Evolutionary conservation across 106 monocot genomes (phyloP), one percentile per base, ranked within the genome.

Genomic region (Apostasia shenzhenica): DNA sequence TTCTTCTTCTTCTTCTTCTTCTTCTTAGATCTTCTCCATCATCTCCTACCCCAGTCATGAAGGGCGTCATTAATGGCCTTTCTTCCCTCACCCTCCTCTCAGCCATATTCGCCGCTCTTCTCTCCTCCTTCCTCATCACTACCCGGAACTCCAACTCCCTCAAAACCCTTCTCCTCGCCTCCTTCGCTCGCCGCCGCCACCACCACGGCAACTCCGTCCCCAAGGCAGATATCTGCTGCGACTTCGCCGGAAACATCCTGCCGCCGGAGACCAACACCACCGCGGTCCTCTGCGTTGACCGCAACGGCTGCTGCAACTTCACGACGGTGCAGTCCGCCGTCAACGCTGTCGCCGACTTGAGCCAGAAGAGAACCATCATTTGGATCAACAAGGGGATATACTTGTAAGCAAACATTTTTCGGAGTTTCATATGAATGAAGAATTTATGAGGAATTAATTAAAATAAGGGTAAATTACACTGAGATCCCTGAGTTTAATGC

Each of bases 381-480:
- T 92, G 95, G 95, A 95, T 95, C 77, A 92, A 95, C 72, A 82
- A 74, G 13, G 95, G 92, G 2, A 83, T 92, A 45, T 95, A 95
- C 67, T 78, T 70, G 92, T 95, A 92, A 88, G 88, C 68, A 3
- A 37, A 12, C 26, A 26, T 26, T 26, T 26, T 26, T 26, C 26
- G 26, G 26, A 26, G 26, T 26, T 26, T 26, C 26, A 26, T 26
- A 26, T 26, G 26, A 26, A 26, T 26, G 26, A 26, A 26, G 26
- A 26, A 26, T 26, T 26, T 26, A 26, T 26, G 26, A 26, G 26
- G 26, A 26, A 26, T 26, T 26, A 26, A 26, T 26, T 26, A 26
- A 26, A 26, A 26, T 26, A 26, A 26, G 26, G 26, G 26, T 26
- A 26, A 26, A 26, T 26, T 26, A 26, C 26, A 26, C 26, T 26